These are phyloP conservation scores for Rhexocercosporidium sp. DNA, from an alignment of 2,329 filamentous ascomycete genomes.

Conservation along the genomic window DNA sequence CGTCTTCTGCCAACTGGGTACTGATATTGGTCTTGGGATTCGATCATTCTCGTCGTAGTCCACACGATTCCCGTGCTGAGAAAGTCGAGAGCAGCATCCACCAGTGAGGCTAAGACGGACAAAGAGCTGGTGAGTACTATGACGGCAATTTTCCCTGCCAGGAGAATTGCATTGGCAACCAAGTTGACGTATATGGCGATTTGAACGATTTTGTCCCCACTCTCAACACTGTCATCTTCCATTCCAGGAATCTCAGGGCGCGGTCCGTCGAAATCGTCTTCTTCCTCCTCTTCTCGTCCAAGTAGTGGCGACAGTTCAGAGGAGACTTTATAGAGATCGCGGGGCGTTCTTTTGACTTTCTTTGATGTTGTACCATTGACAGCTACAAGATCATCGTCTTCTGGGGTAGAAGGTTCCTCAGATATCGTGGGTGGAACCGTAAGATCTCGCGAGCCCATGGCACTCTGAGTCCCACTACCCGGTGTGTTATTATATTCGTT, in stretches of 20 bases:
- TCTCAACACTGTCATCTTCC: slow-evolving; percentile 76
- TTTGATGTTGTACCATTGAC: slow-evolving; percentile 45
- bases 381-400: slow-evolving; percentile 23
- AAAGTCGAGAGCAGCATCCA: slow-evolving; percentile 65
- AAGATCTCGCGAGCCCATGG: slow-evolving; percentile 53
- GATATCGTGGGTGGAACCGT: slow-evolving; percentile 75
- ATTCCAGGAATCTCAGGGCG: slow-evolving; percentile 70
- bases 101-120: slow-evolving; percentile 64
- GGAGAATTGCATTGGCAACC: slow-evolving; percentile 61
- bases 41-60: slow-evolving; percentile 62
- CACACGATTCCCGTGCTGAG: slow-evolving; percentile 66
- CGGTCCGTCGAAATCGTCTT: slow-evolving; percentile 50
- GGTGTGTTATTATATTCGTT: slow-evolving; percentile 77
- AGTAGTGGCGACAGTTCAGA: slow-evolving; percentile 70
- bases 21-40: slow-evolving; percentile 46
- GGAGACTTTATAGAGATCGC: slow-evolving; percentile 76
- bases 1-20: slow-evolving; percentile 63
- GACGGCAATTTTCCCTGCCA: slow-evolving; percentile 60
- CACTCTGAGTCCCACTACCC: slow-evolving; percentile 21
- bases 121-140: slow-evolving; percentile 61
- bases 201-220: slow-evolving; percentile 76
- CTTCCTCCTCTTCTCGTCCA: slow-evolving; percentile 47
- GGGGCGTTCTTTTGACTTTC: slow-evolving; percentile 78
- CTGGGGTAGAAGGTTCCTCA: slow-evolving; percentile 62
- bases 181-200: slow-evolving; percentile 80